Conservation (phyloP, 1,284 basidiomycete genomes). For the Heliocybe sulcata region DNA sequence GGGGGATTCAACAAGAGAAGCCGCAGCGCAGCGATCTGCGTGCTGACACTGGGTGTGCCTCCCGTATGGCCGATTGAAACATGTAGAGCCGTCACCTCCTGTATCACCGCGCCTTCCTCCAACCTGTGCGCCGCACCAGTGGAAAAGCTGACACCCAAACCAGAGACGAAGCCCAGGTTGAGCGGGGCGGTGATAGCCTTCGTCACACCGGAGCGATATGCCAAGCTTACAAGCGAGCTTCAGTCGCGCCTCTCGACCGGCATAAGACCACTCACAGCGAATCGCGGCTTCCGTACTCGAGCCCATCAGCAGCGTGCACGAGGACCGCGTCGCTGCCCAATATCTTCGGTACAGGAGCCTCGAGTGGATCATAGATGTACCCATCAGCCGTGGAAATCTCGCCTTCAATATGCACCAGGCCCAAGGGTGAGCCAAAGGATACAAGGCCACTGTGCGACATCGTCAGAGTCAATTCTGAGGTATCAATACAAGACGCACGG, state of each 20-base stretch:
- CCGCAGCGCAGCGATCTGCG: slow-evolving; percentile 59
- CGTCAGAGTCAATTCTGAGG: background rate
- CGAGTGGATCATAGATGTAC: slow-evolving; percentile 41
- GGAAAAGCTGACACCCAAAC: slow-evolving; percentile 42
- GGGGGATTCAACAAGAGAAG: slow-evolving; percentile 46
- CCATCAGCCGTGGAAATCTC: slow-evolving; percentile 72
- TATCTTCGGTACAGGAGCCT: slow-evolving; percentile 31
- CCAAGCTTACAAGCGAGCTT: slow-evolving; percentile 17
- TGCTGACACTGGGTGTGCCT: slow-evolving; percentile 43
- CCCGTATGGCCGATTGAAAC: slow-evolving; percentile 31
- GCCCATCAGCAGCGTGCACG: slow-evolving; percentile 66
- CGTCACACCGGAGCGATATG: slow-evolving; percentile 28
- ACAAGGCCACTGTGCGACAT: slow-evolving; percentile 43
- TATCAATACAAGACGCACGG: background rate
- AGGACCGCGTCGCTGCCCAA: slow-evolving; percentile 46
- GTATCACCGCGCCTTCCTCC: slow-evolving; percentile 38
- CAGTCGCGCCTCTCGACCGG: slow-evolving; percentile 2
- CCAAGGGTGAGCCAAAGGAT: slow-evolving; percentile 53
- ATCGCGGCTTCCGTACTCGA: slow-evolving; percentile 65
- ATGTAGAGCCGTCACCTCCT: slow-evolving; percentile 45
- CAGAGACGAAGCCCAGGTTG: slow-evolving; percentile 35
- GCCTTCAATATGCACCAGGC: slow-evolving; percentile 49
- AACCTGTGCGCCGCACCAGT: slow-evolving; percentile 38
- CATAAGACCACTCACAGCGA: slow-evolving; percentile 44
- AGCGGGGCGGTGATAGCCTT: slow-evolving; percentile 36